These are phyloP conservation scores for Sporopachydermia quercuum DNA, from an alignment of 805 yeast species.

Conservation along the genomic window DNA sequence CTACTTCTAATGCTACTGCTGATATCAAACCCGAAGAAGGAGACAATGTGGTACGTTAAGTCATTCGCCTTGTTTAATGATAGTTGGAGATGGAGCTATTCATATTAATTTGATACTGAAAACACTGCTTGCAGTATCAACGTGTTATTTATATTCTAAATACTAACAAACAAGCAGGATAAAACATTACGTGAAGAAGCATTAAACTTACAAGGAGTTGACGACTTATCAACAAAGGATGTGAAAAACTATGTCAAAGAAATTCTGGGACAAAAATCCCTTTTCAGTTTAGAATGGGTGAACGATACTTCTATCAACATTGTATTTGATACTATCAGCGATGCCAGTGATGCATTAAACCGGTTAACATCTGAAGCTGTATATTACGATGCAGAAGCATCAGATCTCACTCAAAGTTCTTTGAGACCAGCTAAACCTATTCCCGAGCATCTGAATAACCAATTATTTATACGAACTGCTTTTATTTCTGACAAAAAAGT, in stretches of 20 bases:
- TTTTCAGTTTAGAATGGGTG: constrained; percentile 43
- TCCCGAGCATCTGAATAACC: constrained; percentile 20
- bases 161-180: too few species aligned
- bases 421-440: constrained; percentile 18
- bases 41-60: too few species aligned
- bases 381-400: constrained; percentile 10
- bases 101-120: too few species aligned
- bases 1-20: too few species aligned
- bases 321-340: constrained; percentile 26
- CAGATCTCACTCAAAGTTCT: constrained; percentile 8
- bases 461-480: constrained; percentile 34
- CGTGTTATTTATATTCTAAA: too few species aligned
- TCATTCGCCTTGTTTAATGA: too few species aligned
- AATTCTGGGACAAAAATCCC: constrained; percentile 22
- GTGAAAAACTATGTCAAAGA: constrained; percentile 40
- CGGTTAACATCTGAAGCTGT: constrained; percentile 14
- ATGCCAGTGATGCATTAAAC: constrained; percentile 9
- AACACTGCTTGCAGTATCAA: too few species aligned
- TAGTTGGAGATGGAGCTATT: too few species aligned
- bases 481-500: constrained; percentile 40
- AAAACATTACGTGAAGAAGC: constrained; percentile 31
- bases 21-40: too few species aligned
- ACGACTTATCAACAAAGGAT: constrained; percentile 43
- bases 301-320: constrained; percentile 45
- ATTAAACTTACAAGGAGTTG: constrained; percentile 43